phyloP scores from a whole-genome alignment of 306 rosid species.

The Cucurbita argyrosperma region DNA sequence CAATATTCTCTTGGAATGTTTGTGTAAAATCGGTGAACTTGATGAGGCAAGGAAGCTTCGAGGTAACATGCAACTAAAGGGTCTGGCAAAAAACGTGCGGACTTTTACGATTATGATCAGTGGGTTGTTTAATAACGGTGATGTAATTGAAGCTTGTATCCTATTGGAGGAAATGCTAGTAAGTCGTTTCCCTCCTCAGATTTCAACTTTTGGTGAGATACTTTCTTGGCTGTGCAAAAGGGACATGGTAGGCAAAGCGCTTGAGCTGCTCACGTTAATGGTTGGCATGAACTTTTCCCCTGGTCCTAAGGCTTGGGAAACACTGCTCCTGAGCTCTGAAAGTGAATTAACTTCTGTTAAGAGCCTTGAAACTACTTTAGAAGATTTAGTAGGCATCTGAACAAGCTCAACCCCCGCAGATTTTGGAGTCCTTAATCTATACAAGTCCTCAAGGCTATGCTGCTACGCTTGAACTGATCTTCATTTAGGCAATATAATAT shows the following conservation, averaged over 20 bases:
- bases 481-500: neutral
- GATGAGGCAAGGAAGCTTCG: slow-evolving; percentile 25
- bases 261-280: slow-evolving; percentile 31
- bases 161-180: slow-evolving; percentile 53
- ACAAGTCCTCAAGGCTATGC: neutral
- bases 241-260: slow-evolving; percentile 32
- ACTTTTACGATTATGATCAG: slow-evolving; percentile 46
- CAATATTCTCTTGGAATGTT: slow-evolving; percentile 39
- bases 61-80: slow-evolving; percentile 38
- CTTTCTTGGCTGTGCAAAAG: slow-evolving; percentile 41
- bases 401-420: slow-evolving; percentile 4
- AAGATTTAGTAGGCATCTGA: slow-evolving; percentile 19
- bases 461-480: neutral
- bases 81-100: slow-evolving; percentile 37
- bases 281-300: slow-evolving; percentile 28
- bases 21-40: slow-evolving; percentile 28
- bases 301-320: slow-evolving; percentile 46
- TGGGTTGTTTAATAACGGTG: slow-evolving; percentile 37
- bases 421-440: neutral
- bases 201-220: slow-evolving; percentile 39
- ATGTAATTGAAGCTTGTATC: slow-evolving; percentile 37
- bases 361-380: slow-evolving; percentile 18
- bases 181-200: slow-evolving; percentile 22
- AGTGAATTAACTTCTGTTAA: slow-evolving; percentile 8
- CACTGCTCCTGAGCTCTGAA: slow-evolving; percentile 27